These are phyloP conservation scores for Magnolia officinalis DNA, from an alignment of 164 flowering plant species.

Conservation along the genomic window DNA sequence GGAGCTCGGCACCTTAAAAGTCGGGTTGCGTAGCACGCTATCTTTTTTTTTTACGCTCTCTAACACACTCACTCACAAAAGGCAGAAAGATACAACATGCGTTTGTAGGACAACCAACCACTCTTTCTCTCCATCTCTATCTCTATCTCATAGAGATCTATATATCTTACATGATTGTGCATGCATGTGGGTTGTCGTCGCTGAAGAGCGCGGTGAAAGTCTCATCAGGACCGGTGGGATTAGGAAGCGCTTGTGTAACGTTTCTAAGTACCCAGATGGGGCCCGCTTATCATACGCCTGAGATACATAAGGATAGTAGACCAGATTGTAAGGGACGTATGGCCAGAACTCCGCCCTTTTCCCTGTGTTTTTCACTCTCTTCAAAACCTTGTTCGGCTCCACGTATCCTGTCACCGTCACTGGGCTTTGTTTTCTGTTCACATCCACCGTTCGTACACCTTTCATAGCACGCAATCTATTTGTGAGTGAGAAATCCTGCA, in stretches of 20 bases:
- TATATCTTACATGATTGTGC: conserved; percentile 61
- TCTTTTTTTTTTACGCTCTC: too few relatives aligned
- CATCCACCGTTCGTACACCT: conserved; percentile 57
- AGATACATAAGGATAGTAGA: conserved; percentile 45
- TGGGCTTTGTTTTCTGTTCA: conserved; percentile 54
- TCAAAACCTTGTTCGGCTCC: conserved; percentile 67
- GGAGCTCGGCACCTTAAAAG: too few relatives aligned
- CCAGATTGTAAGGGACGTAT: conserved; percentile 66
- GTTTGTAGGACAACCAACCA: background rate
- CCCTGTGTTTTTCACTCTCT: conserved; percentile 62
- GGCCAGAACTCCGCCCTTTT: conserved; percentile 84
- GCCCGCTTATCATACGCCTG: conserved; percentile 72
- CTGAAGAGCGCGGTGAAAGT: conserved; percentile 44
- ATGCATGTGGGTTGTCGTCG: conserved; percentile 73
- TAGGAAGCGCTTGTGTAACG: conserved; percentile 41
- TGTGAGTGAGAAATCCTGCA: too few relatives aligned
- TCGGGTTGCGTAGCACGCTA: too few relatives aligned
- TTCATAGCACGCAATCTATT: too few relatives aligned
- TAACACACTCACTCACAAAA: background rate
- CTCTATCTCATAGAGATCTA: background rate
- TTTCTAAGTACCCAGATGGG: conserved; percentile 56
- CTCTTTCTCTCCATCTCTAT: too few relatives aligned
- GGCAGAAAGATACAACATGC: background rate
- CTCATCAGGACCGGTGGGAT: conserved; percentile 36
- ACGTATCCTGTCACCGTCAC: conserved; percentile 61